Conservation (phyloP, 192 early-diverging fungal genomes). For the Phycomyces nitens region DNA sequence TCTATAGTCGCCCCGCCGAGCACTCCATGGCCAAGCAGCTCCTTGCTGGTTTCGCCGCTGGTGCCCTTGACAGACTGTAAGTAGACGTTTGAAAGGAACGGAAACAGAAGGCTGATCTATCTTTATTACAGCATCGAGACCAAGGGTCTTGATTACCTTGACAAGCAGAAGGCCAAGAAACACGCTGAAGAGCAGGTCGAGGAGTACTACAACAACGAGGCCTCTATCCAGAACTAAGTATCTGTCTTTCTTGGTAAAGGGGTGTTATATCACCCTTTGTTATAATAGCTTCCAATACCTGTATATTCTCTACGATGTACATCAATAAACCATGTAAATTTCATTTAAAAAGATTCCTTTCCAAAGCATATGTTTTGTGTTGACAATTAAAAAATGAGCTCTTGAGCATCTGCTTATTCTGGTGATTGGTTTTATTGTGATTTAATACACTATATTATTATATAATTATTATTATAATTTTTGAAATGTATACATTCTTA, state of each 20-base stretch:
- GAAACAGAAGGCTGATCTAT: no score
- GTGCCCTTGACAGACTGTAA: conserved; percentile 36
- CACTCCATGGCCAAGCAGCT: conserved; percentile 41
- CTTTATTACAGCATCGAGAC: conserved; percentile 25
- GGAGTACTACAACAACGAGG: conserved; percentile 29
- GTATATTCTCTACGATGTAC: neutral
- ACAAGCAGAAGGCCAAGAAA: conserved; percentile 46
- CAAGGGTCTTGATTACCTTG: conserved; percentile 49
- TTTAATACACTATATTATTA: no score
- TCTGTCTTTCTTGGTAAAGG: neutral
- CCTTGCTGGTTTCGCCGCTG: conserved; percentile 38
- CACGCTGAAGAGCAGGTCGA: conserved; percentile 39
- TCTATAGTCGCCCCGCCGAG: conserved; percentile 16
- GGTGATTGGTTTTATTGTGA: no score
- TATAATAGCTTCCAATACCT: neutral
- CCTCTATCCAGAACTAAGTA: neutral
- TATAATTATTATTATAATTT: no score
- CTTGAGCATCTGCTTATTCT: no score
- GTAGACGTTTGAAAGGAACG: neutral
- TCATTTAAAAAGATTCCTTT: neutral
- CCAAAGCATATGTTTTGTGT: no score
- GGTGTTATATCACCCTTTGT: neutral
- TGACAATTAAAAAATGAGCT: no score
- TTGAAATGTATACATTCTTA: no score
- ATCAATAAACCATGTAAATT: neutral